Evolutionary conservation across 352 stramenopile species (phyloP).

Genomic region (Globisporangium sylvaticum): DNA sequence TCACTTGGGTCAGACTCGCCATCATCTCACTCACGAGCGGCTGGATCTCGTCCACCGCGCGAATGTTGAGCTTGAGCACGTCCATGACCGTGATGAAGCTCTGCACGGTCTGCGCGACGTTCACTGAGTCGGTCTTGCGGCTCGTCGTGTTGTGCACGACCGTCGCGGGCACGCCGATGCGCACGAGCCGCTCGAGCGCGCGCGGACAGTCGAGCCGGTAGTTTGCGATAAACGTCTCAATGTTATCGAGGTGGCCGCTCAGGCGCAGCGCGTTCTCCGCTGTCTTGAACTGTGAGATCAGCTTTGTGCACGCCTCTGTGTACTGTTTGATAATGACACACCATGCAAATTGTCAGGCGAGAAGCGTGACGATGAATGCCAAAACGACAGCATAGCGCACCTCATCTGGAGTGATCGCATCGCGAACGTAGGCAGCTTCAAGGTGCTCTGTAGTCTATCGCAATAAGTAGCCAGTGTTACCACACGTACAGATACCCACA

Average conservation of each 20-base stretch:
- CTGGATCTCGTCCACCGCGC: constrained; percentile 97
- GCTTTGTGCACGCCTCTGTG: constrained; percentile 93
- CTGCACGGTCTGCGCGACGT: constrained; percentile 94
- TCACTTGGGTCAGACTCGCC: constrained; percentile 91
- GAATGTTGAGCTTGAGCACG: constrained; percentile 96
- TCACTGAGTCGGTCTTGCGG: constrained; percentile 83
- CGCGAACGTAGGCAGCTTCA: constrained; percentile 95
- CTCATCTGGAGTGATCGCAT: constrained; percentile 92
- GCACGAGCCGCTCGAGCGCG: constrained; percentile 91
- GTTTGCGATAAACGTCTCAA: constrained; percentile 90
- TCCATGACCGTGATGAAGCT: constrained; percentile 99
- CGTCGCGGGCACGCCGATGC: constrained; percentile 91
- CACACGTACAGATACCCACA: background rate
- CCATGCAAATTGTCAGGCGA: background rate
- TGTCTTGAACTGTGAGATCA: constrained; percentile 98
- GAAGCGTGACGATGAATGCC: background rate
- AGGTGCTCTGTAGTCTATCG: constrained; percentile 92
- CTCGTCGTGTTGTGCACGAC: constrained; percentile 86
- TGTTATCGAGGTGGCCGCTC: constrained; percentile 58
- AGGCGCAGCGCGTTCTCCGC: constrained; percentile 91
- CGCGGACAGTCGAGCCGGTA: constrained; percentile 97
- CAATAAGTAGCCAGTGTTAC: background rate
- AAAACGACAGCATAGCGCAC: constrained; percentile 21
- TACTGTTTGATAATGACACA: constrained; percentile 58
- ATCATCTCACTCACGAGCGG: constrained; percentile 96